Conservation (phyloP, 202 grass and related monocot species). For the Miscanthus sacchariflorus region DNA sequence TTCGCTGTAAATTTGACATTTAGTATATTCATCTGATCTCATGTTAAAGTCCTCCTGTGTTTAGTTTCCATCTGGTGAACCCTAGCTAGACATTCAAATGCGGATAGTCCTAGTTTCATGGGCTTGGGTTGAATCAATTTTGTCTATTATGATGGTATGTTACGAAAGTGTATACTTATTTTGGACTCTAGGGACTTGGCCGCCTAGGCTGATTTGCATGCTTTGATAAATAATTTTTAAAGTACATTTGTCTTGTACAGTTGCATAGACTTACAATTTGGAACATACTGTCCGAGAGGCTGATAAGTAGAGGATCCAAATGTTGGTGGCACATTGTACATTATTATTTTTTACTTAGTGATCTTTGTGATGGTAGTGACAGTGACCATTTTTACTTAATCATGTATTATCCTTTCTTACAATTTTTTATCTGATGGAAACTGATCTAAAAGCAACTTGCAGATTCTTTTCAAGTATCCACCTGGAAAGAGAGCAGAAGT, state of each 20-base stretch:
- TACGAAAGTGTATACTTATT: slow-evolving; percentile 32
- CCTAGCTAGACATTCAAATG: neutral
- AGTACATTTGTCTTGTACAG: neutral
- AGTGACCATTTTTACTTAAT: neutral
- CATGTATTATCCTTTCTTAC: slow-evolving; percentile 4
- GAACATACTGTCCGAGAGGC: neutral
- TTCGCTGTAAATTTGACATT: neutral
- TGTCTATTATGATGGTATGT: slow-evolving; percentile 13
- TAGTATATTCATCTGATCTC: neutral
- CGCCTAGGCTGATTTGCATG: slow-evolving; percentile 27
- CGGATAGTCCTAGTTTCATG: neutral
- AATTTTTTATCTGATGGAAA: slow-evolving; percentile 27
- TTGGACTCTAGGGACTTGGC: slow-evolving; percentile 29
- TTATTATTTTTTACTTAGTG: neutral
- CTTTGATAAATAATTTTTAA: slow-evolving; percentile 4
- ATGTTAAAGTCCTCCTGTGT: slow-evolving; percentile 22
- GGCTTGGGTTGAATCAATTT: neutral
- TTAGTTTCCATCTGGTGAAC: slow-evolving; percentile 14
- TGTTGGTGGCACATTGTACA: neutral
- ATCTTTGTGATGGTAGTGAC: neutral
- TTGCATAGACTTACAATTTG: neutral
- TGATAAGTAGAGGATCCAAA: neutral
- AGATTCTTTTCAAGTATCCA: slow-evolving; percentile 99
- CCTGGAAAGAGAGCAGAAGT: slow-evolving; percentile 80
- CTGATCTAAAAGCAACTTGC: slow-evolving; percentile 45